Percentiles rank a stretch among this genome's conserved stretches.
Conservation (phyloP, 768 basidiomycete genomes). For the Tricholoma sp. region DNA sequence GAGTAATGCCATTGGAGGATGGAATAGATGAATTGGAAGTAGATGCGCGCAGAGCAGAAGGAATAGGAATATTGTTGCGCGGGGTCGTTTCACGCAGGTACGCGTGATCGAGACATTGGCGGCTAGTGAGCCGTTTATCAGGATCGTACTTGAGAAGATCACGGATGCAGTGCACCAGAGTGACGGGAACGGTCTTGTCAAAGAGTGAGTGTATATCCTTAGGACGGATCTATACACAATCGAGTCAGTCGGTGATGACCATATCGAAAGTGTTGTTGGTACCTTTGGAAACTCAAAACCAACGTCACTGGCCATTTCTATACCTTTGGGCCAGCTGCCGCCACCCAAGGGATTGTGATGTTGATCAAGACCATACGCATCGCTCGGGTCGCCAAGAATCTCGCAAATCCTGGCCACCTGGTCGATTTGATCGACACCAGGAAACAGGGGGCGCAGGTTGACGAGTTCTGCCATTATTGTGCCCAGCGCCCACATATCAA, state of each 20-base stretch:
- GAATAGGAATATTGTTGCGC: conserved; percentile 60
- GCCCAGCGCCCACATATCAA: conserved; percentile 99
- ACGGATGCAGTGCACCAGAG: conserved; percentile 85
- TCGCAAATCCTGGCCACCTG: conserved; percentile 90
- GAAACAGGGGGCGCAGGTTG: conserved; percentile 93
- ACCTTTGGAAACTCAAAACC: conserved; percentile 93
- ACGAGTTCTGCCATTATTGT: conserved; percentile 97
- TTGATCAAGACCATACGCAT: conserved; percentile 75
- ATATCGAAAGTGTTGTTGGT: conserved; percentile 19
- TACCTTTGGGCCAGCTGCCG: conserved; percentile 80
- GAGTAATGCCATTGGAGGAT: conserved; percentile 30
- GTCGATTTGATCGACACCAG: conserved; percentile 88
- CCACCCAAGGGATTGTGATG: conserved; percentile 73
- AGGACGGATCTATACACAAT: conserved; percentile 50
- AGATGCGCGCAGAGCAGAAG: conserved; percentile 43
- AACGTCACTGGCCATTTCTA: conserved; percentile 80
- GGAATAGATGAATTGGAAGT: conserved; percentile 30
- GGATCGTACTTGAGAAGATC: conserved; percentile 94
- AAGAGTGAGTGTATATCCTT: conserved; percentile 70
- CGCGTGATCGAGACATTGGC: conserved; percentile 81
- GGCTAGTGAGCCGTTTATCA: conserved; percentile 75
- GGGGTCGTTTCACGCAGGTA: conserved; percentile 81
- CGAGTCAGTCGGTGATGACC: conserved; percentile 6
- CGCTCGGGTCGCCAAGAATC: conserved; percentile 86
- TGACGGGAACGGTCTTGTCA: conserved; percentile 69